phyloP scores from a whole-genome alignment of 768 basidiomycete species.

The Pseudohyphozyma bogoriensis region DNA sequence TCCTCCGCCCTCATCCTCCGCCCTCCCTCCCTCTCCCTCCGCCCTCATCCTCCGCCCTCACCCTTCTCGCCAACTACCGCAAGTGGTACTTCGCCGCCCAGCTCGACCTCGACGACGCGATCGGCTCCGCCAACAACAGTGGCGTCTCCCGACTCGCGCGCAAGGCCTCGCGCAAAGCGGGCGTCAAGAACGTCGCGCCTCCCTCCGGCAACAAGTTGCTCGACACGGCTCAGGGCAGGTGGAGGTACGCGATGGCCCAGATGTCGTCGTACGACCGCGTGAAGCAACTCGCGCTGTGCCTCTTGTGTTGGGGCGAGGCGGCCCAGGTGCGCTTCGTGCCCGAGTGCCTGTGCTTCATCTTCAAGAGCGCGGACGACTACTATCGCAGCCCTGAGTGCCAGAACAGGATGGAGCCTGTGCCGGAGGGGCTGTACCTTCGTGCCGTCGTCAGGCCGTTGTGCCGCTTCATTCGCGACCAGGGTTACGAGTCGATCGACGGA shows the following conservation, averaged over 20 bases:
- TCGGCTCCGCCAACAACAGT: slow-evolving; percentile 76
- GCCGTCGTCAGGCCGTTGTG: slow-evolving; percentile 88
- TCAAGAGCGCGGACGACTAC: slow-evolving; percentile 99
- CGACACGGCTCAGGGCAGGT: slow-evolving; percentile 74
- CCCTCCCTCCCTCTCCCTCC: too few relatives aligned
- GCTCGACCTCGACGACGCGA: slow-evolving; percentile 93
- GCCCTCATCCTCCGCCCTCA: too few relatives aligned
- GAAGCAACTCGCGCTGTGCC: slow-evolving; percentile 86
- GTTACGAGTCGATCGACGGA: slow-evolving; percentile 90
- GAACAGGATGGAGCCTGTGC: slow-evolving; percentile 76
- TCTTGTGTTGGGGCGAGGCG: slow-evolving; percentile 96
- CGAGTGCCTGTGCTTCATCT: slow-evolving; percentile 96
- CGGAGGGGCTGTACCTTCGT: slow-evolving; percentile 87
- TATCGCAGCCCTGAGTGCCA: slow-evolving; percentile 97
- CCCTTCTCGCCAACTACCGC: slow-evolving; percentile 95
- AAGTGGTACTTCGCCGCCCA: slow-evolving; percentile 99
- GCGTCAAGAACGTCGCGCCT: slow-evolving; percentile 39
- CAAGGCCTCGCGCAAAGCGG: slow-evolving; percentile 43
- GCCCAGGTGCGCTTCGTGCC: slow-evolving; percentile 94
- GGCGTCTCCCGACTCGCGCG: slow-evolving; percentile 64
- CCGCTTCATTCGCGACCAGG: slow-evolving; percentile 92
- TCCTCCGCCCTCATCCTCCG: too few relatives aligned
- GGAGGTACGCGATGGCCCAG: slow-evolving; percentile 95
- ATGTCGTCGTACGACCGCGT: slow-evolving; percentile 98
- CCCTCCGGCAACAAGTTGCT: slow-evolving; percentile 59